These are phyloP conservation scores for Penicillium sp. DNA, from an alignment of 2,329 filamentous ascomycete genomes.

Conservation along the genomic window DNA sequence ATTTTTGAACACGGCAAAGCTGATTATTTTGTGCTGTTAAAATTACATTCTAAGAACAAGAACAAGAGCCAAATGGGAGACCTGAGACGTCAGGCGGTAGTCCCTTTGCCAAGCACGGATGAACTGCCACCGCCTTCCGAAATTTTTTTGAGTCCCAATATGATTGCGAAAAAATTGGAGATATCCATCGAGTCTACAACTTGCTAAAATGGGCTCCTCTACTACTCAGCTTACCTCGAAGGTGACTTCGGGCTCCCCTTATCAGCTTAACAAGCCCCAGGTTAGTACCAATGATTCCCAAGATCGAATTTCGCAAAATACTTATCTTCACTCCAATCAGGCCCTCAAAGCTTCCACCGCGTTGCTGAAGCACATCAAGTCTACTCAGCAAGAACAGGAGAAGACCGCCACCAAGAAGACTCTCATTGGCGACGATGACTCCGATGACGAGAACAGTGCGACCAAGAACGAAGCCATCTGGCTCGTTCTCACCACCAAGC, in stretches of 20 bases:
- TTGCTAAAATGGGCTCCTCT: constrained; percentile 40
- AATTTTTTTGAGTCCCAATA: constrained; percentile 36
- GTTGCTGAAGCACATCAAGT: constrained; percentile 57
- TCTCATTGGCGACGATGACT: constrained; percentile 49
- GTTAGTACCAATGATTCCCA: constrained; percentile 27
- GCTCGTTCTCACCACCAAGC: constrained; percentile 63
- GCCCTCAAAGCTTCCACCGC: constrained; percentile 59
- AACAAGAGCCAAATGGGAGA: no score
- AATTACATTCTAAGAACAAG: no score
- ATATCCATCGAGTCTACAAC: constrained; percentile 20
- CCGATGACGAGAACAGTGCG: constrained; percentile 44
- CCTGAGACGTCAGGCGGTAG: no score
- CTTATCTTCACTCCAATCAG: constrained; percentile 32
- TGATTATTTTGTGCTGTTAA: no score
- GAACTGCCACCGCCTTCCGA: constrained; percentile 39
- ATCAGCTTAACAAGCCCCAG: constrained; percentile 49
- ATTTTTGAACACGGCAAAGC: no score
- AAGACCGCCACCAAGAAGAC: constrained; percentile 52
- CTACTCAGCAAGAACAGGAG: constrained; percentile 48
- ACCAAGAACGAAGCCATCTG: constrained; percentile 56
- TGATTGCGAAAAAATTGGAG: constrained; percentile 30
- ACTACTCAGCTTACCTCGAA: constrained; percentile 41
- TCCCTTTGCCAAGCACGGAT: constrained; percentile 25
- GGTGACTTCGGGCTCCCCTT: constrained; percentile 43
- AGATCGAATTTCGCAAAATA: constrained; percentile 12